These are phyloP conservation scores for Cryomyces minteri DNA, from an alignment of 495 filamentous ascomycete species.

Conservation along the genomic window DNA sequence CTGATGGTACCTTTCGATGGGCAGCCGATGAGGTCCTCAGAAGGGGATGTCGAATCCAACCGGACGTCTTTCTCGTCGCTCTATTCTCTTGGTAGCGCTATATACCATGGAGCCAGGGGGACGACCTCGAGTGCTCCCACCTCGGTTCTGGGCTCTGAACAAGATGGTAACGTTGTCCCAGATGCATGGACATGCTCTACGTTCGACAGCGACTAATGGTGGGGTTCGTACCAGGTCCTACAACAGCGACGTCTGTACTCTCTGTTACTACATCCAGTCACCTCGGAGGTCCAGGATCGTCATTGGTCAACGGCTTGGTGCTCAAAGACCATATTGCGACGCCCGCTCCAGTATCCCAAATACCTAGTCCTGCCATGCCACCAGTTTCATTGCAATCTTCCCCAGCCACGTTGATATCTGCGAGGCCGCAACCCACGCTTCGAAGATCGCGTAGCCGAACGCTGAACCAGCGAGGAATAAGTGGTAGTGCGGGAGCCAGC, in stretches of 20 bases:
- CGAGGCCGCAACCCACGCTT: not conserved
- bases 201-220: too few species aligned
- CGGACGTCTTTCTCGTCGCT: constrained; percentile 48
- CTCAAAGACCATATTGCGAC: too few species aligned
- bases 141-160: constrained; percentile 22
- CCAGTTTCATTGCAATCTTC: too few species aligned
- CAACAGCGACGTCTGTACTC: constrained; percentile 32
- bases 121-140: constrained; percentile 19
- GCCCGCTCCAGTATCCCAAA: too few species aligned
- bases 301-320: constrained; percentile 14
- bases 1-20: too few species aligned
- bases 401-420: not conserved
- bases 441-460: constrained; percentile 47
- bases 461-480: constrained; percentile 51
- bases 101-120: constrained; percentile 15
- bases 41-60: constrained; percentile 29
- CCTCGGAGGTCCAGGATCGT: constrained; percentile 16
- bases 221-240: constrained; percentile 4
- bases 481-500: constrained; percentile 57
- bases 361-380: too few species aligned
- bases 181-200: not conserved
- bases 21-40: not conserved
- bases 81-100: constrained; percentile 41
- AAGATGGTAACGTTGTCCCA: constrained; percentile 8
- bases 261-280: constrained; percentile 33